Conservation (phyloP, 768 basidiomycete genomes). For the Auricularia cornea region DNA sequence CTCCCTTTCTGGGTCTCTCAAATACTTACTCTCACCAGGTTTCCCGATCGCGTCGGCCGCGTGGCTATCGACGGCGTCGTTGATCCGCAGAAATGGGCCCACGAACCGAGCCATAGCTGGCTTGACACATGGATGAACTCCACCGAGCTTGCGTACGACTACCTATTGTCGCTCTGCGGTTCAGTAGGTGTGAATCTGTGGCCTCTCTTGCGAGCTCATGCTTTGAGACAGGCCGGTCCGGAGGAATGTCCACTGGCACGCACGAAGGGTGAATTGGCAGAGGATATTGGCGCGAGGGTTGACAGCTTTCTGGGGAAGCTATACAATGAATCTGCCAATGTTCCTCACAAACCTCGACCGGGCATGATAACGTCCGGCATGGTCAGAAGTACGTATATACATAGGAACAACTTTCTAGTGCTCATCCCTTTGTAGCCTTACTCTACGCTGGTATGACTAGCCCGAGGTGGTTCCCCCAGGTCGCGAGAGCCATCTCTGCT, state of each 20-base stretch:
- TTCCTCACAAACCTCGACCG: neutral
- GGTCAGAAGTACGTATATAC: constrained; percentile 1
- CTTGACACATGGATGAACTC: constrained; percentile 3
- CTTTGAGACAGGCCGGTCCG: constrained; percentile 3
- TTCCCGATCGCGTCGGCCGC: constrained; percentile 12
- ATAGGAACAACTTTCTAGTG: neutral
- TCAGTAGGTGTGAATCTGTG: constrained; percentile 8
- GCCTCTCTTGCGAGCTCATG: neutral
- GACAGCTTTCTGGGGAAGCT: constrained; percentile 7
- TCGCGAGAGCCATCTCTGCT: constrained; percentile 1
- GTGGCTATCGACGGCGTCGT: constrained; percentile 12
- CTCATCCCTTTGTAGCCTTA: constrained; percentile 2
- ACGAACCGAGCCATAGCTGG: constrained; percentile 5
- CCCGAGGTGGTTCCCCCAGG: constrained; percentile 3
- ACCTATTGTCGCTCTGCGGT: constrained; percentile 7
- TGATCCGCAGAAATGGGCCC: constrained; percentile 7
- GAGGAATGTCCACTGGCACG: constrained; percentile 6
- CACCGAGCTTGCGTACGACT: constrained; percentile 8
- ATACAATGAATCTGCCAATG: constrained; percentile 5
- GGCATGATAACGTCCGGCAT: constrained; percentile 7
- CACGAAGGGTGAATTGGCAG: neutral
- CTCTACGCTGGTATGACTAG: constrained; percentile 2
- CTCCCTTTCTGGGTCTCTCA: no score
- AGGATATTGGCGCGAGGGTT: constrained; percentile 3
- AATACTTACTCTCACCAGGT: constrained; percentile 6